Evolutionary conservation across 2,329 filamentous ascomycete genomes (phyloP).

Genomic region (Cercospora sesami): DNA sequence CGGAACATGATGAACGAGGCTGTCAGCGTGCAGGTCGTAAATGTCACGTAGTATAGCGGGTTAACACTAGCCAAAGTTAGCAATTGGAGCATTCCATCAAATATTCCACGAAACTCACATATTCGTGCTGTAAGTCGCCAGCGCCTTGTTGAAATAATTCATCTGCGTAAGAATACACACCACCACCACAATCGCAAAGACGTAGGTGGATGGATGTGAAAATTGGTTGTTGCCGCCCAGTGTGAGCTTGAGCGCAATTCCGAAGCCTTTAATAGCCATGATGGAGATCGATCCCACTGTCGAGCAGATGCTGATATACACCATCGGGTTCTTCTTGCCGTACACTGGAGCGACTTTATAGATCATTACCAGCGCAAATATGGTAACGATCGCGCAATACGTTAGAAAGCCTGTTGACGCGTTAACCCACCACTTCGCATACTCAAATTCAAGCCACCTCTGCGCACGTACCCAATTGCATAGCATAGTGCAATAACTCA

Average conservation of each 20-base stretch:
- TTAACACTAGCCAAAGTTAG: constrained; percentile 66
- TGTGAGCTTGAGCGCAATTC: constrained; percentile 94
- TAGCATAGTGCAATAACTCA: constrained; percentile 84
- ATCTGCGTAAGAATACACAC: constrained; percentile 98
- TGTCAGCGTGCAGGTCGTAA: constrained; percentile 89
- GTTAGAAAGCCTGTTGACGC: constrained; percentile 74
- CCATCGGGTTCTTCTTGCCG: constrained; percentile 91
- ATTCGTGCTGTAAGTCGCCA: constrained; percentile 94
- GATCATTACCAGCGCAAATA: constrained; percentile 92
- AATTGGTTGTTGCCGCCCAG: constrained; percentile 94
- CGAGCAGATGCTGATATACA: constrained; percentile 97
- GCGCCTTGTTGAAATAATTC: constrained; percentile 99
- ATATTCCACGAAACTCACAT: constrained; percentile 55
- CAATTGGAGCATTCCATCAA: background rate
- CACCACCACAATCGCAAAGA: constrained; percentile 88
- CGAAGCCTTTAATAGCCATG: constrained; percentile 99
- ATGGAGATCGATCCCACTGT: constrained; percentile 96
- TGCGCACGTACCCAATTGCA: constrained; percentile 74
- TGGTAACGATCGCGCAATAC: constrained; percentile 75
- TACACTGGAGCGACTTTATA: constrained; percentile 87
- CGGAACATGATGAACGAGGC: constrained; percentile 95
- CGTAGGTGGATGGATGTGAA: constrained; percentile 89
- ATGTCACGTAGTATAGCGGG: constrained; percentile 95
- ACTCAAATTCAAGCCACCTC: background rate
- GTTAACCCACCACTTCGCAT: constrained; percentile 14